Percentiles rank a stretch among this genome's conserved stretches.
Conservation (phyloP, 2,329 filamentous ascomycete species). For the Fusarium sp. region DNA sequence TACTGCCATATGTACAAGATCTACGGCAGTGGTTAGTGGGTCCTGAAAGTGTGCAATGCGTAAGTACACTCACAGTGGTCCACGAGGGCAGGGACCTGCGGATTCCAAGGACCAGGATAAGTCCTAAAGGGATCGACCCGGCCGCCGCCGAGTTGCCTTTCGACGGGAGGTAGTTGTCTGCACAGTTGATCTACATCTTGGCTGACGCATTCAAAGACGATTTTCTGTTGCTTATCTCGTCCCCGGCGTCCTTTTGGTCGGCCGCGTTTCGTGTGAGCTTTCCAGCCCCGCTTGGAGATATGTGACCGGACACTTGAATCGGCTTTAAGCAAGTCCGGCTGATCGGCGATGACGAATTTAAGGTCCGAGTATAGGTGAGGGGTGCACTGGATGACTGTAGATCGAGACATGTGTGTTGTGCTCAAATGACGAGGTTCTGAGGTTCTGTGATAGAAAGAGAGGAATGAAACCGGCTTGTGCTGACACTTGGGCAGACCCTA, state of each 20-base stretch:
- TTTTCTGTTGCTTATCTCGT: not conserved
- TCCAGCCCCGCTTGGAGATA: not conserved
- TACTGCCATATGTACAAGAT: not conserved
- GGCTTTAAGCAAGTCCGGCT: not conserved
- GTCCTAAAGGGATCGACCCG: not conserved
- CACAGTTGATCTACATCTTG: not conserved
- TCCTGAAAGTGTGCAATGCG: fast-evolving
- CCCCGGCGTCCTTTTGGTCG: not conserved
- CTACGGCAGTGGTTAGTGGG: fast-evolving
- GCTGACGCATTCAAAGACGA: not conserved
- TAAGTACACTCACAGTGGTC: not conserved
- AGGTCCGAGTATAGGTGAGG: fast-evolving
- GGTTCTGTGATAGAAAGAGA: not conserved
- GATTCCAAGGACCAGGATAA: not conserved
- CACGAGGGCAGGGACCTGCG: not conserved
- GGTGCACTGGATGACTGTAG: no score
- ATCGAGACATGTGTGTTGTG: not conserved
- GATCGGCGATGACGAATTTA: not conserved
- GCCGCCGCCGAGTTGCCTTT: not conserved
- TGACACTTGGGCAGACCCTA: not conserved
- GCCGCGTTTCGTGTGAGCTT: not conserved
- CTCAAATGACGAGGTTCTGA: not conserved
- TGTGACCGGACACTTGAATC: not conserved
- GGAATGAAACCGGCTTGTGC: no score
- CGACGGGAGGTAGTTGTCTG: fast-evolving